Evolutionary conservation across 805 yeast genomes (phyloP).

Genomic region (Pichia cephalocereana): DNA sequence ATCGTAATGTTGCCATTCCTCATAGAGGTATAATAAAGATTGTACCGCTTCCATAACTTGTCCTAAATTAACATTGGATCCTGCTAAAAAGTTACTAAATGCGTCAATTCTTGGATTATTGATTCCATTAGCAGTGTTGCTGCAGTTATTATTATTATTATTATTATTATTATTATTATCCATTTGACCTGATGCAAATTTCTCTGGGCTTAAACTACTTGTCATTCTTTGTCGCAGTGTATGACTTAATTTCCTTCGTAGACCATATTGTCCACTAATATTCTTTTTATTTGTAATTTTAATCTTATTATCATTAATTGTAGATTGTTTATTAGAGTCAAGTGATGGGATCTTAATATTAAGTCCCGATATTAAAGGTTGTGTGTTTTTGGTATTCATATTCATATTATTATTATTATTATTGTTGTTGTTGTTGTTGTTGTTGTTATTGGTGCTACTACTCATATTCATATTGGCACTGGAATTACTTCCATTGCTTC

Average conservation of each 20-base stretch:
- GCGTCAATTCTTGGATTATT: constrained; percentile 37
- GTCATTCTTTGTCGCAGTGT: background rate
- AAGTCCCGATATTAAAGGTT: background rate
- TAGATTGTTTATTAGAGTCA: background rate
- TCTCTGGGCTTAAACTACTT: constrained; percentile 3
- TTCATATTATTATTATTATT: too few relatives aligned
- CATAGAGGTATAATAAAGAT: constrained; percentile 72
- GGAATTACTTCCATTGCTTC: background rate
- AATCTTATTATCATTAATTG: background rate
- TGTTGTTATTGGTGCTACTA: background rate
- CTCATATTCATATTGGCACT: background rate
- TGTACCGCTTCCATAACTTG: constrained; percentile 78
- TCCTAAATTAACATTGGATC: constrained; percentile 66
- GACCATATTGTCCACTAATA: background rate
- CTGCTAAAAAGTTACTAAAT: constrained; percentile 59
- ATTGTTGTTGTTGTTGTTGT: background rate
- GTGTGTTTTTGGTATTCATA: too few relatives aligned
- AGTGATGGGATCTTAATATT: background rate
- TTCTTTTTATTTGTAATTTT: background rate
- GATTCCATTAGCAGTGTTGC: background rate
- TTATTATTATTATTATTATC: too few relatives aligned
- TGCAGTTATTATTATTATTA: too few relatives aligned
- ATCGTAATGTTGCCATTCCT: constrained; percentile 79
- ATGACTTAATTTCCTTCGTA: constrained; percentile 7
- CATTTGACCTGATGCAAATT: background rate